Percentiles rank a stretch among this genome's conserved stretches.
These are phyloP conservation scores for Phalaenopsis aphrodite DNA, from an alignment of 106 monocot species.

Conservation along the genomic window DNA sequence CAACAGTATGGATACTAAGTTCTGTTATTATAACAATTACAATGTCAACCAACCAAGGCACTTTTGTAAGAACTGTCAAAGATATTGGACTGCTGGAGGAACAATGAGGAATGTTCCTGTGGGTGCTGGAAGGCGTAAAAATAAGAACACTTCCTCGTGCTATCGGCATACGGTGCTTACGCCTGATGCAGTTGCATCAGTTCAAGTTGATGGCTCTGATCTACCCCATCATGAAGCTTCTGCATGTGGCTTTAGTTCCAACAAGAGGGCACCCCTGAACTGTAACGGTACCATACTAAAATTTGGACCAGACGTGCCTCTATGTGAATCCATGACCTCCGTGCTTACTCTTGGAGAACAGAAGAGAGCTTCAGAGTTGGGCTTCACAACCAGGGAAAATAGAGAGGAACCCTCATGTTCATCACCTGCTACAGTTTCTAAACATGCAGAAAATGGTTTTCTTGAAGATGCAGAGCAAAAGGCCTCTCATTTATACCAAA, in stretches of 20 bases:
- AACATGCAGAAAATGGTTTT: conserved; percentile 29
- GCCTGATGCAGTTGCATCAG: conserved; percentile 27
- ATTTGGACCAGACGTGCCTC: conserved; percentile 50
- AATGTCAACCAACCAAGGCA: conserved; percentile 93
- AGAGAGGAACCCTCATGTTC: conserved; percentile 54
- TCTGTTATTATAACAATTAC: conserved; percentile 98
- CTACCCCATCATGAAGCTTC: conserved; percentile 25
- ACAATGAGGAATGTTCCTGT: conserved; percentile 97
- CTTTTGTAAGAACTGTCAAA: conserved; percentile 95
- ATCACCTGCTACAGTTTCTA: conserved; percentile 30
- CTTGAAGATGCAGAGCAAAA: conserved; percentile 25
- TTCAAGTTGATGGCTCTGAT: conserved; percentile 26
- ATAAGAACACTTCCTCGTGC: conserved; percentile 55
- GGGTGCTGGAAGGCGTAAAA: conserved; percentile 91
- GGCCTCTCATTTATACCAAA: conserved; percentile 18
- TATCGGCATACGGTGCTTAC: conserved; percentile 29
- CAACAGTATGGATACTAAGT: conserved; percentile 95
- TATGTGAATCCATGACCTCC: conserved; percentile 62
- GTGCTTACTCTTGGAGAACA: conserved; percentile 47
- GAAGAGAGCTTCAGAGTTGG: too few relatives aligned
- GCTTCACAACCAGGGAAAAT: conserved; percentile 13
- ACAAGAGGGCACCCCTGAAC: conserved; percentile 6
- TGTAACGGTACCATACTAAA: conserved; percentile 44
- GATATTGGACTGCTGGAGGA: conserved; percentile 99
- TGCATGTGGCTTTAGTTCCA: conserved; percentile 17